phyloP scores from a whole-genome alignment of 164 flowering plant genomes.

The Buxus sempervirens region DNA sequence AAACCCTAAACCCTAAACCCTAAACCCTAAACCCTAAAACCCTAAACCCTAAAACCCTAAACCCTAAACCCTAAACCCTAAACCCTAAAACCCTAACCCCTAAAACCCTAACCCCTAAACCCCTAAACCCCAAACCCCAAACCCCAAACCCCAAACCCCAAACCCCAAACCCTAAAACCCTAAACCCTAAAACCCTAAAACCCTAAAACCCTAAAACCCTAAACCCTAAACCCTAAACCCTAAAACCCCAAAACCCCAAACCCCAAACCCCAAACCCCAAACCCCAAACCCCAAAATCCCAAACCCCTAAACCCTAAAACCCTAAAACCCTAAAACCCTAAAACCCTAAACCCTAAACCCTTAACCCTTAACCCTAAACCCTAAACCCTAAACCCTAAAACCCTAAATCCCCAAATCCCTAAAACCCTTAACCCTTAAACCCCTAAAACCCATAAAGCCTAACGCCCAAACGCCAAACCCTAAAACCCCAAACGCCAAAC shows the following conservation, averaged over 20 bases:
- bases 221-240: constrained; percentile 11
- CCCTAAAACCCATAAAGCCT: constrained; percentile 17
- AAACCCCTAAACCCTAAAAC: constrained; percentile 5
- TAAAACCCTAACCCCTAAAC: neutral
- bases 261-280: constrained; percentile 8
- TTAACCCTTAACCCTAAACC: constrained; percentile 18
- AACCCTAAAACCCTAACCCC: neutral
- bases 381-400: constrained; percentile 9
- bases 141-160: neutral
- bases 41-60: neutral
- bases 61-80: neutral
- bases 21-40: neutral
- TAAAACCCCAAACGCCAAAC: constrained; percentile 14
- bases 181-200: constrained; percentile 7
- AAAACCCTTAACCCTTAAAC: constrained; percentile 16
- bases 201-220: constrained; percentile 1
- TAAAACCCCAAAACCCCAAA: constrained; percentile 12
- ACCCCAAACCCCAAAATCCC: neutral
- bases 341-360: constrained; percentile 12
- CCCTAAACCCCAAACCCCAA: neutral
- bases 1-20: neutral
- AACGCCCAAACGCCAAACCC: constrained; percentile 18
- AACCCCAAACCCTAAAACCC: constrained; percentile 1
- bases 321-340: constrained; percentile 11
- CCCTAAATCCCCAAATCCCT: constrained; percentile 15